A percentile compares a stretch with the other conserved stretches of the same genome.
These are phyloP conservation scores for Chenopodium suecicum DNA, from an alignment of 148 eudicot species.

Conservation along the genomic window DNA sequence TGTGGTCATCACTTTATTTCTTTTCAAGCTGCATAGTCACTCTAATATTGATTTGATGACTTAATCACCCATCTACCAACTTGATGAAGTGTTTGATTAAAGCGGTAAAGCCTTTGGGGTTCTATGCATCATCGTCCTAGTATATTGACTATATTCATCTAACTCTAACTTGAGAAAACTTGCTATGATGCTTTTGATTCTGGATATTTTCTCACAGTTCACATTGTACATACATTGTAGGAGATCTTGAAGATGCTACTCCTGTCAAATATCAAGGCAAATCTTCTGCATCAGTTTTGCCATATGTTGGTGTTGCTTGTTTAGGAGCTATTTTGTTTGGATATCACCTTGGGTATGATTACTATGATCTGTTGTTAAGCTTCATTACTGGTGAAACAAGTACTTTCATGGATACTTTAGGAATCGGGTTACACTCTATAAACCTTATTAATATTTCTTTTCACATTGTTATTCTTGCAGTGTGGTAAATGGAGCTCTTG, in stretches of 20 bases:
- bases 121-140: neutral
- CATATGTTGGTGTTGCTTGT: constrained; percentile 97
- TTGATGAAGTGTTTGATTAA: neutral
- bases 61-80: neutral
- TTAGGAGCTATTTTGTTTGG: constrained; percentile 97
- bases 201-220: constrained; percentile 18
- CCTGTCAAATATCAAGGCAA: constrained; percentile 60
- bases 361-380: neutral
- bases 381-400: neutral
- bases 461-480: constrained; percentile 39
- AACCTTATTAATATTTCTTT: neutral
- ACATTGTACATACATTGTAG: constrained; percentile 41
- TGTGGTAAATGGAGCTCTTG: constrained; percentile 96
- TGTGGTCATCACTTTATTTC: neutral
- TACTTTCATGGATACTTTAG: neutral
- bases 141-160: neutral
- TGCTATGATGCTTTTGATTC: neutral
- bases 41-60: neutral
- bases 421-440: neutral
- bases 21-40: neutral
- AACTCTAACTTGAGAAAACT: no score
- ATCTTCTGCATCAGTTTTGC: constrained; percentile 78
- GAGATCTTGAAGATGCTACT: constrained; percentile 60
- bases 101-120: neutral
- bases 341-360: constrained; percentile 90